Conservation (phyloP, 768 basidiomycete genomes). For the Stropharia rugosoannulata region DNA sequence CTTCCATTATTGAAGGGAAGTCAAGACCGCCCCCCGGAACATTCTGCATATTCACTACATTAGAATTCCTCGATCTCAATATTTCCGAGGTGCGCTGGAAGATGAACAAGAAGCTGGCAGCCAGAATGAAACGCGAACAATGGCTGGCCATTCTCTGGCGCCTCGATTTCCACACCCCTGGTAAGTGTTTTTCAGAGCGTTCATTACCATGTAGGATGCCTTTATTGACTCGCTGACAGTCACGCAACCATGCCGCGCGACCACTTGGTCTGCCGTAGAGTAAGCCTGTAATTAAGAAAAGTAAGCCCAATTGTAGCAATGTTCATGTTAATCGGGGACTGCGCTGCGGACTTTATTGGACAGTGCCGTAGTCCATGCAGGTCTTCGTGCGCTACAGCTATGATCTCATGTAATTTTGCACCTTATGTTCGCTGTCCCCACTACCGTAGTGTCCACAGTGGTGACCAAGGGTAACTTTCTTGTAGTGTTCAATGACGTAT, state of each 20-base stretch:
- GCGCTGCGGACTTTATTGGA: too few relatives aligned
- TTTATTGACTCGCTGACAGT: background rate
- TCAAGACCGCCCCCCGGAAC: conserved; percentile 3
- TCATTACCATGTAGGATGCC: background rate
- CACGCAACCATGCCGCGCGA: background rate
- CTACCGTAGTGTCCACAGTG: too few relatives aligned
- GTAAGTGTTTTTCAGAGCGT: background rate
- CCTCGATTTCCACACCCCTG: conserved; percentile 1
- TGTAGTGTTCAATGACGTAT: too few relatives aligned
- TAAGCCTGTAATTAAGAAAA: too few relatives aligned
- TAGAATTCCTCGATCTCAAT: conserved; percentile 11
- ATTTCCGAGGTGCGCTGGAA: conserved; percentile 13
- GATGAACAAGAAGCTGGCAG: conserved; percentile 16
- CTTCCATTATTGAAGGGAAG: conserved; percentile 10
- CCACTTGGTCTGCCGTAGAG: background rate
- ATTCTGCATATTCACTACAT: conserved; percentile 14
- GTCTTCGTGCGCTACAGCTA: too few relatives aligned
- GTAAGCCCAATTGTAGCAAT: too few relatives aligned
- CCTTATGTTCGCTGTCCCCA: too few relatives aligned
- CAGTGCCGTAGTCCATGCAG: too few relatives aligned
- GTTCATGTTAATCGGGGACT: too few relatives aligned
- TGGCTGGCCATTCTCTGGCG: conserved; percentile 16
- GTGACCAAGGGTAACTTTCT: too few relatives aligned
- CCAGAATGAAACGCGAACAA: conserved; percentile 11
- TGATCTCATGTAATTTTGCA: too few relatives aligned